Evolutionary conservation across 441 rosid species (phyloP).

Genomic region (Adansonia madagascariensis): DNA sequence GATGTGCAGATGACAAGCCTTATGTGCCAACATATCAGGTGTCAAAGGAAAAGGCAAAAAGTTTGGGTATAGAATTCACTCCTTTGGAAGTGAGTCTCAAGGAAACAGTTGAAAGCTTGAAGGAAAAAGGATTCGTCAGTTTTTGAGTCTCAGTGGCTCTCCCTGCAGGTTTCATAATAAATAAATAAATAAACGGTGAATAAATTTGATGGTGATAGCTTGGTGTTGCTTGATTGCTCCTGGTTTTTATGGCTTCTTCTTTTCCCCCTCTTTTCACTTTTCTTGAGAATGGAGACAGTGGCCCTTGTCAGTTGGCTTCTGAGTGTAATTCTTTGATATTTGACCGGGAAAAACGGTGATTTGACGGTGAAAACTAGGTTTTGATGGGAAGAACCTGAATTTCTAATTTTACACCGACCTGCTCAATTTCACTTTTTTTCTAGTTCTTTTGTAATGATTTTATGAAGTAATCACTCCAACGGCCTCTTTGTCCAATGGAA

Average conservation of each 20-base stretch:
- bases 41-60: conserved; percentile 48
- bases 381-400: not conserved
- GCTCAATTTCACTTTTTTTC: no score
- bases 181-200: not conserved
- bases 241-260: not conserved
- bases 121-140: conserved; percentile 57
- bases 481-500: no score
- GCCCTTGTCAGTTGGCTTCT: not conserved
- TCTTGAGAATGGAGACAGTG: not conserved
- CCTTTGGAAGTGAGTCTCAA: conserved; percentile 52
- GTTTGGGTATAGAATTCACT: conserved; percentile 57
- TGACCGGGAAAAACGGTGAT: not conserved
- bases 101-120: conserved; percentile 66
- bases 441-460: no score
- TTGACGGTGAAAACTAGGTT: not conserved
- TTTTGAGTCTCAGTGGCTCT: conserved; percentile 29
- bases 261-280: not conserved
- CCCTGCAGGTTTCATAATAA: not conserved
- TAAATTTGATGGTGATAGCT: no score
- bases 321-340: not conserved
- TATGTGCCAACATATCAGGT: conserved; percentile 50
- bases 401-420: not conserved
- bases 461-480: no score
- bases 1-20: conserved; percentile 60
- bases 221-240: not conserved